Percentiles rank a stretch among this genome's conserved stretches.
Evolutionary conservation across 495 filamentous ascomycete species (phyloP).

Genomic region (Lasiosphaeria miniovina): DNA sequence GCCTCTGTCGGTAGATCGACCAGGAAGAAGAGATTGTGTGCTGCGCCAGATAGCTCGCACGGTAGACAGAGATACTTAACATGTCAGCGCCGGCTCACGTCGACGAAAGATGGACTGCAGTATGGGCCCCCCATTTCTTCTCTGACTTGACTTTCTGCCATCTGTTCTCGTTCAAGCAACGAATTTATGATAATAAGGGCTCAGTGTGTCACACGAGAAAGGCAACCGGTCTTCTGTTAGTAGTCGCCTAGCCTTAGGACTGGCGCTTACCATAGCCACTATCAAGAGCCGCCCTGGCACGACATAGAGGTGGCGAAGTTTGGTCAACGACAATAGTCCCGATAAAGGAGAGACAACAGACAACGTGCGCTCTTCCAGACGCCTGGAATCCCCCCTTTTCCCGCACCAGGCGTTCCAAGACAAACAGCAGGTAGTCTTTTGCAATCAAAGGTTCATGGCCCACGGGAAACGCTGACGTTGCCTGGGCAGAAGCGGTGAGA

Average conservation of each 20-base stretch:
- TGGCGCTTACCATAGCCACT: constrained; percentile 1
- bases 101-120: neutral
- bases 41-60: neutral
- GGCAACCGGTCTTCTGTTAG: neutral
- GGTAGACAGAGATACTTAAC: neutral
- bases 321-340: neutral
- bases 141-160: neutral
- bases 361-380: neutral
- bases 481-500: constrained; percentile 4
- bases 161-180: neutral
- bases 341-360: neutral
- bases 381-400: neutral
- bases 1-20: neutral
- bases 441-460: neutral
- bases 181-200: neutral
- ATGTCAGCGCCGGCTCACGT: neutral
- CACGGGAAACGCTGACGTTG: constrained; percentile 2
- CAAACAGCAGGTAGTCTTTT: neutral
- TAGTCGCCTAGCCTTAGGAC: neutral
- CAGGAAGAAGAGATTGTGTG: neutral
- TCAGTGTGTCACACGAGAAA: neutral
- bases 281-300: neutral
- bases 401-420: neutral
- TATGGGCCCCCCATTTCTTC: neutral
- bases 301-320: neutral